Evolutionary conservation across 2,329 filamentous ascomycete species (phyloP), one percentile per base, ranked within the genome.

Genomic region (Botrytis sinoallii): DNA sequence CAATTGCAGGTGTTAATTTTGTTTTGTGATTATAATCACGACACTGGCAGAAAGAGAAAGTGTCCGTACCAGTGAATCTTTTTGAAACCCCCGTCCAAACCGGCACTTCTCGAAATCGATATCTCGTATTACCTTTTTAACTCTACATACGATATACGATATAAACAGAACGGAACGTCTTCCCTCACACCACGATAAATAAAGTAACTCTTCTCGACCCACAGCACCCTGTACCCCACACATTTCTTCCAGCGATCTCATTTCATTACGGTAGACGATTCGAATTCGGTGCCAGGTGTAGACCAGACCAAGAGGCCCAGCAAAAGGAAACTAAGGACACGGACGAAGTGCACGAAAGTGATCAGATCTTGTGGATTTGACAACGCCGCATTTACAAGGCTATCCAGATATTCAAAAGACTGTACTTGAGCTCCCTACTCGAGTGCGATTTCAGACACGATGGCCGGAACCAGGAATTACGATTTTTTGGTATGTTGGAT

Each of bases 391-490:
- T 52, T 32, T 55, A 68, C 65, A 68, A 68, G 65, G 65, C 65
- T 68, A 68, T 68, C 48, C 65, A 35, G 48, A 68, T 48, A 68
- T 40, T 72, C 55, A 35, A 61, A 63, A 72, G 67, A 57, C 48
- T 14, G 61, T 48, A 68, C 65, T 68, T 74, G 77, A 77, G 75
- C 57, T 20, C 16, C 35, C 60, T 63, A 48, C 52, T 72, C 48
- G 65, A 70, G 52, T 73, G 52, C 66, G 64, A 78, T 71, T 55
- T 72, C 66, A 65, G 75, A 67, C 76, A 75, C 82, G 80, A 99
- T 99, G 96, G 95, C 96, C 81, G 94, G 93, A 84, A 97, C 95
- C 88, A 91, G 96, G 85, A 99, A 99, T 88, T 99, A 99, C 86
- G 96, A 99, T 85, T 98, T 98, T 85, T 88, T 99, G 85, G 95